Conservation (phyloP, 2,329 filamentous ascomycete genomes). For the Trichoderma guizhouense region DNA sequence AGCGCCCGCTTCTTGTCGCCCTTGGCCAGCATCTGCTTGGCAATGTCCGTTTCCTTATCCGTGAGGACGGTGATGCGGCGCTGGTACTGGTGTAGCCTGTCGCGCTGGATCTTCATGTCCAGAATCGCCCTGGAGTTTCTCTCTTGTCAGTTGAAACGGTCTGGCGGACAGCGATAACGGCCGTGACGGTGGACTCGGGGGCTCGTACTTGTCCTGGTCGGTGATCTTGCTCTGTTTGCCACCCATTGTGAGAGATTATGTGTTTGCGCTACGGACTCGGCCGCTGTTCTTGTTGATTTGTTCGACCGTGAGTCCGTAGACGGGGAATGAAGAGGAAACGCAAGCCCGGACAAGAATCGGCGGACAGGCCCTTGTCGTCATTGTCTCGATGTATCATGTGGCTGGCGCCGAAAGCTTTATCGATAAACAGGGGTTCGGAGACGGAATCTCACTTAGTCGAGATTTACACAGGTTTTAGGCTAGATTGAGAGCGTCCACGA, state of each 20-base stretch:
- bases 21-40: slow-evolving; percentile 73
- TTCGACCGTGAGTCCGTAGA: neutral
- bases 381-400: slow-evolving; percentile 16
- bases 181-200: neutral
- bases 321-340: neutral
- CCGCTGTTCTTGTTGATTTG: neutral
- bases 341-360: neutral
- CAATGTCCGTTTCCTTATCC: slow-evolving; percentile 80
- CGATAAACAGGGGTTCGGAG: slow-evolving; percentile 4
- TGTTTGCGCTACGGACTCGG: neutral
- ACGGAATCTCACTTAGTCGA: neutral
- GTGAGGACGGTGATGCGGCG: slow-evolving; percentile 84
- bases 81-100: slow-evolving; percentile 96
- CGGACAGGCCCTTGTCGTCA: slow-evolving; percentile 17
- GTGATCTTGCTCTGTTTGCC: slow-evolving; percentile 57
- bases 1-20: slow-evolving; percentile 80
- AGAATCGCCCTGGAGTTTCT: slow-evolving; percentile 72
- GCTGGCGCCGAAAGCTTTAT: slow-evolving; percentile 17
- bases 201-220: slow-evolving; percentile 73
- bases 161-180: neutral
- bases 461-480: neutral
- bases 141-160: neutral
- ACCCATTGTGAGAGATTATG: slow-evolving; percentile 43
- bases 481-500: neutral
- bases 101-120: slow-evolving; percentile 95